Percentiles rank a stretch among this genome's conserved stretches.
Evolutionary conservation across 768 basidiomycete species (phyloP).

Genomic region (Tylopilus sp.): DNA sequence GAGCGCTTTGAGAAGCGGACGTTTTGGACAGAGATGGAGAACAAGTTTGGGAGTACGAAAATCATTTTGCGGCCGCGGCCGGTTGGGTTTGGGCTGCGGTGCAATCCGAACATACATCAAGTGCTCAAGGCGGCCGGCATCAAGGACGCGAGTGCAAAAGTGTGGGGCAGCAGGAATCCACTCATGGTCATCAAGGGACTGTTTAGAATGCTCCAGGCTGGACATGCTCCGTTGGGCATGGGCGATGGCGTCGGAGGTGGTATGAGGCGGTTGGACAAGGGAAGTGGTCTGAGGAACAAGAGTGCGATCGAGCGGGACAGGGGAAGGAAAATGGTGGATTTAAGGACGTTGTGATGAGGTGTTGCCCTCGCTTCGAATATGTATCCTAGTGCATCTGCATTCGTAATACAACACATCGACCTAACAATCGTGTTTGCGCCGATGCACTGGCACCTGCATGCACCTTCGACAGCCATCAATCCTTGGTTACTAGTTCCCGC

Average conservation of each 20-base stretch:
- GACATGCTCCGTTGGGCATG: constrained; percentile 74
- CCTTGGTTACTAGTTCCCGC: not conserved
- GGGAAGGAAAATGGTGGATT: constrained; percentile 71
- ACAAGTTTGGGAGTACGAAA: constrained; percentile 81
- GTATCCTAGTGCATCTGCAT: not conserved
- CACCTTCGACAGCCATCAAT: no score
- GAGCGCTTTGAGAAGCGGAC: constrained; percentile 93
- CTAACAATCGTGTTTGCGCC: no score
- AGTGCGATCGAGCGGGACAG: constrained; percentile 77
- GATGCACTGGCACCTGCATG: no score
- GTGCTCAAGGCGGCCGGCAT: constrained; percentile 92
- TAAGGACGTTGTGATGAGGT: constrained; percentile 45
- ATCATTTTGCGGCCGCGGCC: constrained; percentile 79
- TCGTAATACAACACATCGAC: no score
- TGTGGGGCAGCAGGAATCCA: constrained; percentile 88
- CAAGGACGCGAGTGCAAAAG: constrained; percentile 92
- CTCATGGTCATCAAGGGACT: constrained; percentile 75
- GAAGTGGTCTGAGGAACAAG: constrained; percentile 65
- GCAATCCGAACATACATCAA: constrained; percentile 86
- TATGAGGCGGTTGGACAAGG: constrained; percentile 70
- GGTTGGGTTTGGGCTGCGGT: constrained; percentile 88
- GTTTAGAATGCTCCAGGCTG: constrained; percentile 80
- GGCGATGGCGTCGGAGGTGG: constrained; percentile 79
- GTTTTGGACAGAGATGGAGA: constrained; percentile 86
- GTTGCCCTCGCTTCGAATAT: no score